Evolutionary conservation across 441 rosid genomes (phyloP), one percentile per base, ranked within the genome.

Genomic region (Geranium incanum): DNA sequence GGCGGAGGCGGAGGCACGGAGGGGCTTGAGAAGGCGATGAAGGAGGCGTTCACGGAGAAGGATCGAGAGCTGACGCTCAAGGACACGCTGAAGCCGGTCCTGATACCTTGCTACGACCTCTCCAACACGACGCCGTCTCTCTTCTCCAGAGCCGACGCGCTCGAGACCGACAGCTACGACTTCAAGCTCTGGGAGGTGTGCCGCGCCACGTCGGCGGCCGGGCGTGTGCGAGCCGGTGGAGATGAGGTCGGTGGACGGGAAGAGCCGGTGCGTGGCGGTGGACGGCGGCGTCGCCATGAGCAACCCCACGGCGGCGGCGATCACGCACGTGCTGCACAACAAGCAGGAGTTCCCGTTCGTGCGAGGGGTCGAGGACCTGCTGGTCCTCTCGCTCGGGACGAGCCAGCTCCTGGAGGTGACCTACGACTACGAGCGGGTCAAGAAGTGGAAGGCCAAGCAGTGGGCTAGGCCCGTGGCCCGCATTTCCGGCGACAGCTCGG

Each of bases 291-390:
- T 92, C 43, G 91, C 91, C 0, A 91, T 87, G 98, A 88, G 82
- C 72, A 94, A 94, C 73, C 98, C 97, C 8, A 76, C 98, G 1
- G 87, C 95, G 0, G 98, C 98, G 12, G 97, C 98, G 8, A 90
- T 94, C 50, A 94, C 98, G 63, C 98, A 94, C 83, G 98, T 94
- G 75, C 75, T 94, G 67, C 98, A 94, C 38, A 94, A 94, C 75
- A 94, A 91, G 84, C 95, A 90, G 74, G 98, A 94, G 82, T 94
- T 94, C 36, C 98, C 97, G 11, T 90, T 89, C 66, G 97, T 94
- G 67, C 81, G 95, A 70, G 98, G 98, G 1, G 93, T 91, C 19
- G 98, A 91, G 84, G 98, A 94, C 81, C 80, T 94, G 76, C 69
- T 94, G 72, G 97, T 94, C 33, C 75, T 94, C 62, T 89, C 96